A percentile compares a stretch with the other conserved stretches of the same genome.
These are phyloP conservation scores for Puccinia triticina DNA, from an alignment of 1,284 basidiomycete genomes.

Conservation along the genomic window DNA sequence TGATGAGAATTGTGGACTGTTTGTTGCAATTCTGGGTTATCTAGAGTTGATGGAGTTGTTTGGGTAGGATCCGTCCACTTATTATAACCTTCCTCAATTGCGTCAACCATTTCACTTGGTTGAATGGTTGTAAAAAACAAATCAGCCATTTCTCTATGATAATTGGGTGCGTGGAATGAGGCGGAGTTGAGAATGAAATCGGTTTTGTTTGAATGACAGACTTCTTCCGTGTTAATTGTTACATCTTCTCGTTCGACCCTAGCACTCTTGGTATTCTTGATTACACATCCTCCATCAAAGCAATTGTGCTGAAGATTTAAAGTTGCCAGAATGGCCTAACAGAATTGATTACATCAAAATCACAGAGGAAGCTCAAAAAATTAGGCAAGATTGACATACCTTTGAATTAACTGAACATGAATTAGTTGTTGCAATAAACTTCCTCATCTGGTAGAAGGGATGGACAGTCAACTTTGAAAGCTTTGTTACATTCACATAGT, in stretches of 20 bases:
- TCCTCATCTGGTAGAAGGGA: neutral
- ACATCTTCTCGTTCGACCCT: neutral
- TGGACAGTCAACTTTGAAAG: neutral
- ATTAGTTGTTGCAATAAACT: neutral
- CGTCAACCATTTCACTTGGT: neutral
- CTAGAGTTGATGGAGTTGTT: neutral
- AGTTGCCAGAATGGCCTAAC: neutral
- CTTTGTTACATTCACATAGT: neutral
- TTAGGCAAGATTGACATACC: neutral
- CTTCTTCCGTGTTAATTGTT: neutral
- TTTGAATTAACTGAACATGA: neutral
- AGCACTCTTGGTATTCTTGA: neutral
- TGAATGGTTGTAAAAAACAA: neutral
- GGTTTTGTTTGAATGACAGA: neutral
- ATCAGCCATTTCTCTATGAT: neutral
- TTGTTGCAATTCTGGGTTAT: no score
- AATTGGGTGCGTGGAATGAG: neutral
- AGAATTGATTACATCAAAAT: neutral
- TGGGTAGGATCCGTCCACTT: neutral
- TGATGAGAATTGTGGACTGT: no score
- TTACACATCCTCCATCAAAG: neutral
- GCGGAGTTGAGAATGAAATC: neutral
- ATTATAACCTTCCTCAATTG: neutral
- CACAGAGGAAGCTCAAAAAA: neutral
- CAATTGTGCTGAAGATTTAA: neutral